phyloP scores from a whole-genome alignment of 257 asterid genomes.

The Rehmannia glutinosa region DNA sequence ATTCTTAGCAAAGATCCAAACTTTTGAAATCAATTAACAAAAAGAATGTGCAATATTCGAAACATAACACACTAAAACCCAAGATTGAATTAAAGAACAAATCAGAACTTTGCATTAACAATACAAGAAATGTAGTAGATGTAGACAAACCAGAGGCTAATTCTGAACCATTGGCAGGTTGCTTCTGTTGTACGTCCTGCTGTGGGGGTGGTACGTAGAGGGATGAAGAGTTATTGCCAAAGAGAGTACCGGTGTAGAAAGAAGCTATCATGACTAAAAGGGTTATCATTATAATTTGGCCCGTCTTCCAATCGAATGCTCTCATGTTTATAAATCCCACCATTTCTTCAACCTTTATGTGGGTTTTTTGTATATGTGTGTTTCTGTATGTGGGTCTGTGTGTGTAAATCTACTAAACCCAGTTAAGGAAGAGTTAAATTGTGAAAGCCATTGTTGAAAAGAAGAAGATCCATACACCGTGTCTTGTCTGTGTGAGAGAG shows the following conservation, averaged over 20 bases:
- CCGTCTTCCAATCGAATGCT: slow-evolving; percentile 75
- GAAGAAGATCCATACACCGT: not conserved
- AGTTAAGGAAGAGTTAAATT: not conserved
- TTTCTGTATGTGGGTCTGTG: not conserved
- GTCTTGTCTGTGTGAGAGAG: not conserved
- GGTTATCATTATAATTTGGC: slow-evolving; percentile 46
- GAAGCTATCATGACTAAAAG: slow-evolving; percentile 77
- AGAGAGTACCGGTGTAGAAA: slow-evolving; percentile 78
- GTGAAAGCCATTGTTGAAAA: not conserved
- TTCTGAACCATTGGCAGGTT: slow-evolving; percentile 27
- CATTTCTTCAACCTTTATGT: slow-evolving; percentile 18
- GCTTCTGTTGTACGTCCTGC: slow-evolving; percentile 23
- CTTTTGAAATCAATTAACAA: not conserved
- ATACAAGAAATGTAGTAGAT: not conserved
- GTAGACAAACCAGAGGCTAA: slow-evolving; percentile 35
- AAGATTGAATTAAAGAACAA: too few relatives aligned
- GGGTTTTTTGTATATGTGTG: not conserved
- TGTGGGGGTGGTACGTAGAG: slow-evolving; percentile 24
- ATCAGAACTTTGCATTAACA: not conserved
- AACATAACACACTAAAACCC: not conserved
- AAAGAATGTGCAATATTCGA: not conserved
- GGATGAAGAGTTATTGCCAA: slow-evolving; percentile 39
- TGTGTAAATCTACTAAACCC: not conserved
- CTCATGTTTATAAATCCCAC: slow-evolving; percentile 44
- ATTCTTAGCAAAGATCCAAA: not conserved